Conservation (phyloP, 495 filamentous ascomycete species). For the Symbiotaphrina buchneri region DNA sequence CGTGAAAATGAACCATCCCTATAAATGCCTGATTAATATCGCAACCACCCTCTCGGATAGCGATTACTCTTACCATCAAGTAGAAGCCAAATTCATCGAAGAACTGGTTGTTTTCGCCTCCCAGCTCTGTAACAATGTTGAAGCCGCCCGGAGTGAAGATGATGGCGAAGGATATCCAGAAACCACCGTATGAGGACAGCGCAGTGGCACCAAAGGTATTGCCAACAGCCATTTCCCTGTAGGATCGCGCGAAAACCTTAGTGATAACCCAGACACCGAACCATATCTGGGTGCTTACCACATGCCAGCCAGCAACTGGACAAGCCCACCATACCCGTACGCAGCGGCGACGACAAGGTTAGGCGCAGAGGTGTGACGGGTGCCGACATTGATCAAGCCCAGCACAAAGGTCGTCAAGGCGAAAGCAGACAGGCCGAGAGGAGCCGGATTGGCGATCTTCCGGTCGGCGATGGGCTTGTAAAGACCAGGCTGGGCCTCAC, state of each 20-base stretch:
- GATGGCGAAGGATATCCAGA: conserved; percentile 88
- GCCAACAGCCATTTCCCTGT: conserved; percentile 92
- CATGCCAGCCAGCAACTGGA: conserved; percentile 91
- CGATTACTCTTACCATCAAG: conserved; percentile 36
- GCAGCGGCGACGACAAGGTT: conserved; percentile 19
- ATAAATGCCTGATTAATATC: neutral
- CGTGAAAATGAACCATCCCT: conserved; percentile 98
- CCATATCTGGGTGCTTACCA: conserved; percentile 43
- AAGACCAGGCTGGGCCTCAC: conserved; percentile 89
- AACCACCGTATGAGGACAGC: conserved; percentile 89
- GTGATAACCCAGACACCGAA: neutral
- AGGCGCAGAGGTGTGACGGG: conserved; percentile 24
- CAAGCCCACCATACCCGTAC: conserved; percentile 38
- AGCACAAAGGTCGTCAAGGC: conserved; percentile 91
- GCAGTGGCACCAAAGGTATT: conserved; percentile 26
- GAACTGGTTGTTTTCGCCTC: conserved; percentile 23
- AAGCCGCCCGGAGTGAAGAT: conserved; percentile 66
- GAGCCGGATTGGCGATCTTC: conserved; percentile 20
- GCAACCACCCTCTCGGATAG: neutral
- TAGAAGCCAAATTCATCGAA: conserved; percentile 62
- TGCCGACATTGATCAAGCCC: conserved; percentile 57
- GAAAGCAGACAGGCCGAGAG: conserved; percentile 40
- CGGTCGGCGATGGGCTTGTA: conserved; percentile 37
- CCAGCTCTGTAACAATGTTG: conserved; percentile 23
- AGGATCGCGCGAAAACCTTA: neutral